Percentiles rank a stretch among this genome's conserved stretches.
Conservation (phyloP, 2,329 filamentous ascomycete species). For the Ilyonectria robusta region DNA sequence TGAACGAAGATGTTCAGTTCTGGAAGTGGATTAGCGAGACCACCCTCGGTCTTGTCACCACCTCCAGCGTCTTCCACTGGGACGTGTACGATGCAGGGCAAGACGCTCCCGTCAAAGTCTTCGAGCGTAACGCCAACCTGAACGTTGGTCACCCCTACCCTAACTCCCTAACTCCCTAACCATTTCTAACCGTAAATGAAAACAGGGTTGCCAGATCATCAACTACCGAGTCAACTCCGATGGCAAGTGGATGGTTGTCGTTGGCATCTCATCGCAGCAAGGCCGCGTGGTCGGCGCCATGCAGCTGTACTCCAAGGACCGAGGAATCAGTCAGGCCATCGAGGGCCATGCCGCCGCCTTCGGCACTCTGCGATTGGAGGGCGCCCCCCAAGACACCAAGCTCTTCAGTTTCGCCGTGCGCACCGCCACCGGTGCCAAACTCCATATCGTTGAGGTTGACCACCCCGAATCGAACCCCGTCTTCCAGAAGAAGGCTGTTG, state of each 20-base stretch:
- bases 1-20: conserved; percentile 98
- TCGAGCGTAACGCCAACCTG: conserved; percentile 93
- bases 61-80: conserved; percentile 95
- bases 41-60: conserved; percentile 90
- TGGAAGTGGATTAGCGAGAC: conserved; percentile 99
- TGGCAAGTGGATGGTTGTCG: conserved; percentile 98
- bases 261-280: conserved; percentile 94
- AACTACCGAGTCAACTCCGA: conserved; percentile 98
- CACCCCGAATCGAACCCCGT: conserved; percentile 89
- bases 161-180: neutral
- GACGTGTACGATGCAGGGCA: conserved; percentile 91
- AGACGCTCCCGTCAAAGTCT: conserved; percentile 87
- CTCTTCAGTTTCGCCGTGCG: conserved; percentile 97
- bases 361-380: conserved; percentile 89
- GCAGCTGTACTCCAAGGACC: conserved; percentile 96
- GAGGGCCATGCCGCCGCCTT: conserved; percentile 98
- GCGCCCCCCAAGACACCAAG: conserved; percentile 90
- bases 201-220: conserved; percentile 96
- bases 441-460: conserved; percentile 98
- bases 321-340: conserved; percentile 97
- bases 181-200: conserved; percentile 35
- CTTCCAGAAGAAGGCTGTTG: conserved; percentile 96
- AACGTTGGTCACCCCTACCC: conserved; percentile 69
- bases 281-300: conserved; percentile 95
- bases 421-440: conserved; percentile 89